Base-by-base conservation (phyloP, 2,329 filamentous ascomycete genomes). In the Aspergillus aculeatus region DNA sequence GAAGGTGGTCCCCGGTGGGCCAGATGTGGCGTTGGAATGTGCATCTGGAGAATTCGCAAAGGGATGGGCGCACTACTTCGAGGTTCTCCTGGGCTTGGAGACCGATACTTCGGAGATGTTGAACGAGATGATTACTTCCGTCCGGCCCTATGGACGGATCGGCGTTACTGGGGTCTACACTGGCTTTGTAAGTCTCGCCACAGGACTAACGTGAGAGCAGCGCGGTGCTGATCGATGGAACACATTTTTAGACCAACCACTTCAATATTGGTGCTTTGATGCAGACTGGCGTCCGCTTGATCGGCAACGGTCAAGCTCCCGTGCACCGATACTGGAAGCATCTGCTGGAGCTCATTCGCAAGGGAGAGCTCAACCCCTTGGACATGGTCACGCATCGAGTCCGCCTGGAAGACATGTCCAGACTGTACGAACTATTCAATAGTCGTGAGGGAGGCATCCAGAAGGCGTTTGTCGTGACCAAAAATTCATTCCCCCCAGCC, bases 241-340 rank as follows among this genome's bases (percentile, higher is more conserved):
- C 26, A 29, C 3, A 10, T 2, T 10, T 10, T 57, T 63, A 88
- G 83, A 91, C 88, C 23, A 92, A 92, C 75, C 89, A 91, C 74
- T 91, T 94, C 81, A 91, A 91, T 76, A 87, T 94, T 66, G 91
- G 92, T 10, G 87, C 90, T 0, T 72, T 96, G 14, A 96, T 96
- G 91, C 86, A 96, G 77, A 87, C 90, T 32, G 91, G 91, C n/a
- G 86, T 96, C 66, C 87, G 90, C 1, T 83, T 96, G 49, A 92
- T 86, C 64, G 85, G 86, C 47, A 87, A 87, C 65, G 85, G 86
- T 4, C 86, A 88, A 71, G 85, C 85, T 2, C 91, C 91, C 0
- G 90, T 96, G 0, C 90, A 94, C 68, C 85, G 88, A 69, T 95
- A 96, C 78, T 96, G 91, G 92, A 82, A 91, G 24, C 84, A 90